These are phyloP conservation scores for Penicillium salamii DNA, from an alignment of 495 filamentous ascomycete species.

Conservation along the genomic window DNA sequence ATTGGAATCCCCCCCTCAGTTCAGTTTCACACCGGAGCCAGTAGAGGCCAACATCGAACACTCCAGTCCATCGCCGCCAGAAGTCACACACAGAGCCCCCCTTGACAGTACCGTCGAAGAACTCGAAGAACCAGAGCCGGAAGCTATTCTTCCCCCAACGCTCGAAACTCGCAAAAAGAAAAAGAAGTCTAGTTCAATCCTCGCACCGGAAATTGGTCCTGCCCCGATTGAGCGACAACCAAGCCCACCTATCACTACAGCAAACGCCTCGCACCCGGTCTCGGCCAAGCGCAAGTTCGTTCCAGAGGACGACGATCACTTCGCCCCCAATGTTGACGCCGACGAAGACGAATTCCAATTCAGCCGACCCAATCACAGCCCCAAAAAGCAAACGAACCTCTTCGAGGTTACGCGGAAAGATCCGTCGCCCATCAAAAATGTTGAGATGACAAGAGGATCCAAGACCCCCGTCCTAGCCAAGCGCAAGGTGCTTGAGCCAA, in stretches of 20 bases:
- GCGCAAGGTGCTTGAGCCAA: conserved; percentile 59
- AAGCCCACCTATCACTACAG: background rate
- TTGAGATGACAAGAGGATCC: conserved; percentile 14
- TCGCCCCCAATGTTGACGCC: conserved; percentile 16
- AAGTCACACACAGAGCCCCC: conserved; percentile 5
- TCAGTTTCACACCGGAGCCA: conserved; percentile 54
- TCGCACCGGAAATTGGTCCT: background rate
- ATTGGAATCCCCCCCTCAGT: conserved; percentile 62
- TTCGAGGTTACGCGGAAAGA: conserved; percentile 10
- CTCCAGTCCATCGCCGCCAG: conserved; percentile 30
- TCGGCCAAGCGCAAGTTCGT: conserved; percentile 65
- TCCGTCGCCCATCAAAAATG: conserved; percentile 18
- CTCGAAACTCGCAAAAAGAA: conserved; percentile 40
- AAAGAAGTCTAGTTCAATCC: conserved; percentile 30
- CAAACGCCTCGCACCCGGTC: conserved; percentile 39
- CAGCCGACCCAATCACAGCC: conserved; percentile 23
- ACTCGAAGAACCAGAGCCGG: conserved; percentile 6
- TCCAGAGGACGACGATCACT: conserved; percentile 46
- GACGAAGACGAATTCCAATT: conserved; percentile 53
- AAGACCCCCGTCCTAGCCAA: conserved; percentile 18
- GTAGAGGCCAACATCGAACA: conserved; percentile 62
- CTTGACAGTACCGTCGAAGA: background rate
- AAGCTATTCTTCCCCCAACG: conserved; percentile 27
- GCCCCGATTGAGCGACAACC: background rate
- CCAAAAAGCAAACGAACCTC: conserved; percentile 7